Evolutionary conservation across 805 yeast species (phyloP).

Genomic region (Candida boidinii): DNA sequence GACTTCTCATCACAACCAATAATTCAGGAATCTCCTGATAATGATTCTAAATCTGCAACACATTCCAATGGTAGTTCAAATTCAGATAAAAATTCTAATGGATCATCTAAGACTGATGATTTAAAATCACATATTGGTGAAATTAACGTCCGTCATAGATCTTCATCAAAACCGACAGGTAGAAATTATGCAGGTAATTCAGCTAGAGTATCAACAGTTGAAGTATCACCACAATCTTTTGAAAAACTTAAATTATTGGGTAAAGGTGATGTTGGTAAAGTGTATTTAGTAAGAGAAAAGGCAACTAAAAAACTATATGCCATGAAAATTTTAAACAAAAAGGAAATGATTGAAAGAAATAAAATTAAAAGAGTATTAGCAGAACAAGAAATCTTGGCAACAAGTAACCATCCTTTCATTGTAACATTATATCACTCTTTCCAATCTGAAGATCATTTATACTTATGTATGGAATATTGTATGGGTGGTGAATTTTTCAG

Average conservation of each 20-base stretch:
- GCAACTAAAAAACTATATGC: constrained; percentile 71
- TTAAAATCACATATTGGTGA: constrained; percentile 29
- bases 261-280: constrained; percentile 97
- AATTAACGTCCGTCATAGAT: constrained; percentile 18
- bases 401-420: constrained; percentile 94
- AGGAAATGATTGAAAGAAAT: constrained; percentile 92
- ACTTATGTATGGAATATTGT: constrained; percentile 96
- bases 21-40: too few species aligned
- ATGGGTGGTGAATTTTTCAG: constrained; percentile 99
- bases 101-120: constrained; percentile 10
- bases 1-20: too few species aligned
- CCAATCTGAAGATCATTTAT: constrained; percentile 86
- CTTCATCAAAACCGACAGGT: constrained; percentile 39
- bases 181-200: constrained; percentile 70
- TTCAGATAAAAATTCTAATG: neutral
- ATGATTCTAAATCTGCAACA: too few species aligned
- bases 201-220: constrained; percentile 63
- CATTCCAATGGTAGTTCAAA: neutral
- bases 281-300: constrained; percentile 82
- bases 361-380: constrained; percentile 92
- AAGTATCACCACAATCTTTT: constrained; percentile 80
- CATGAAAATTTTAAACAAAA: constrained; percentile 82
- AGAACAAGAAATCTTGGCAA: constrained; percentile 92
- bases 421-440: constrained; percentile 94
- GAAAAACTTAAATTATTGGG: constrained; percentile 88